Conservation (phyloP, 192 early-diverging fungal species). For the Coemansia pectinata region DNA sequence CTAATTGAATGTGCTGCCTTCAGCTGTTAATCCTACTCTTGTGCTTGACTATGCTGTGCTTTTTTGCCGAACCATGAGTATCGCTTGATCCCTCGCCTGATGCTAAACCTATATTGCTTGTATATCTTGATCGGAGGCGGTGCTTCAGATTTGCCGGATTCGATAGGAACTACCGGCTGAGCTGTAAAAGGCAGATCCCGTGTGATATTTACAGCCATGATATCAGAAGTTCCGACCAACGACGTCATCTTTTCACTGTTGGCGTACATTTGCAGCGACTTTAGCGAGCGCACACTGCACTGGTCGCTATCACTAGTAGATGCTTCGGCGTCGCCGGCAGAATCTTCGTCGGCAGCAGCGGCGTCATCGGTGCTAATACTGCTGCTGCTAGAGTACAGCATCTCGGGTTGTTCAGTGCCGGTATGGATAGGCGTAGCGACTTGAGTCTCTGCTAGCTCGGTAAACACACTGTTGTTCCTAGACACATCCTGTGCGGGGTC, state of each 20-base stretch:
- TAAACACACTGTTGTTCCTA: background rate
- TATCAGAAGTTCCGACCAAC: background rate
- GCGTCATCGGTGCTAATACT: conserved; percentile 2
- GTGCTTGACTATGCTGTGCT: background rate
- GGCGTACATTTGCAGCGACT: conserved; percentile 4
- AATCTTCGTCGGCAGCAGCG: background rate
- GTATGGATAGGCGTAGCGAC: conserved; percentile 10
- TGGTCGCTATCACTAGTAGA: conserved; percentile 4
- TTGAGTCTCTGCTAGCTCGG: conserved; percentile 6
- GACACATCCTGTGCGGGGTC: background rate
- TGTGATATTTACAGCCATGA: background rate
- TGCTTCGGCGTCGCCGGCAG: background rate
- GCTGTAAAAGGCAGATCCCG: background rate
- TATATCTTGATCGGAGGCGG: background rate
- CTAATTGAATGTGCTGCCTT: background rate
- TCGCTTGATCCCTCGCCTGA: conserved; percentile 33
- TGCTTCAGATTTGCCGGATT: background rate
- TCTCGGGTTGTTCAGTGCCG: background rate
- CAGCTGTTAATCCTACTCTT: background rate
- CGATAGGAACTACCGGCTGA: background rate
- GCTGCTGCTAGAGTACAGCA: conserved; percentile 2
- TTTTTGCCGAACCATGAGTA: conserved; percentile 41
- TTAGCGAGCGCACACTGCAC: conserved; percentile 12
- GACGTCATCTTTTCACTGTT: background rate
- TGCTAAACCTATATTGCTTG: conserved; percentile 18